Conservation (phyloP, 2,329 filamentous ascomycete genomes). For the Monosporascus ibericus region DNA sequence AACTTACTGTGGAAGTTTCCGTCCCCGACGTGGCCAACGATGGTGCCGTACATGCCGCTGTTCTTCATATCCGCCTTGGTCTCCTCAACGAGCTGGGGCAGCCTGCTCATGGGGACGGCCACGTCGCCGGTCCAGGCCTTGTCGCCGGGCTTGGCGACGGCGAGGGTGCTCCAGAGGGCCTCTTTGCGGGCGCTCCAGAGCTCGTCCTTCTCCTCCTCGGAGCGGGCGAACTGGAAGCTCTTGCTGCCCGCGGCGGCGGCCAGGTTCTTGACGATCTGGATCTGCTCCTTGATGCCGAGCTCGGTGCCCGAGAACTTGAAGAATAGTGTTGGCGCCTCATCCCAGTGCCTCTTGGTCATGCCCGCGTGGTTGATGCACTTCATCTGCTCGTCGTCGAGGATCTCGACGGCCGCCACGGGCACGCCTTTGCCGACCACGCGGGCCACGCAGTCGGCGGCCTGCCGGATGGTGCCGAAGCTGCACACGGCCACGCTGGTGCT, state of each 20-base stretch:
- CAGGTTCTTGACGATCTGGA: constrained; percentile 34
- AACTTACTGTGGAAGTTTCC: constrained; percentile 66
- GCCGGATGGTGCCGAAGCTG: constrained; percentile 40
- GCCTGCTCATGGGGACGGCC: constrained; percentile 69
- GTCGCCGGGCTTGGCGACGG: constrained; percentile 58
- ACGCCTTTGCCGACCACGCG: constrained; percentile 66
- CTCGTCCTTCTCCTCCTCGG: constrained; percentile 63
- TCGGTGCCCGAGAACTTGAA: constrained; percentile 66
- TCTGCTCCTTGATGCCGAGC: constrained; percentile 69
- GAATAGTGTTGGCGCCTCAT: constrained; percentile 61
- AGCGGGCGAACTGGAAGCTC: constrained; percentile 72
- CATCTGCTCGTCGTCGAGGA: constrained; percentile 77
- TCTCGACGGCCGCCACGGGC: constrained; percentile 71
- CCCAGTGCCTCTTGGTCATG: constrained; percentile 52
- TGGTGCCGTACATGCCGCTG: constrained; percentile 53
- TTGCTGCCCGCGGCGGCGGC: constrained; percentile 47
- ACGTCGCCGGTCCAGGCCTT: constrained; percentile 83
- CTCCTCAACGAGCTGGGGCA: constrained; percentile 72
- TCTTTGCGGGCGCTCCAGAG: constrained; percentile 82
- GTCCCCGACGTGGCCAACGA: constrained; percentile 68
- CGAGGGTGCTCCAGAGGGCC: constrained; percentile 74
- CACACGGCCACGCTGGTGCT: constrained; percentile 67
- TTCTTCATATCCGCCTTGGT: constrained; percentile 58
- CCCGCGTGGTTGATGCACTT: constrained; percentile 47
- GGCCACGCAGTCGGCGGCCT: constrained; percentile 65